phyloP scores from a whole-genome alignment of 2,329 filamentous ascomycete genomes.

The Stagonosporopsis vannaccii region DNA sequence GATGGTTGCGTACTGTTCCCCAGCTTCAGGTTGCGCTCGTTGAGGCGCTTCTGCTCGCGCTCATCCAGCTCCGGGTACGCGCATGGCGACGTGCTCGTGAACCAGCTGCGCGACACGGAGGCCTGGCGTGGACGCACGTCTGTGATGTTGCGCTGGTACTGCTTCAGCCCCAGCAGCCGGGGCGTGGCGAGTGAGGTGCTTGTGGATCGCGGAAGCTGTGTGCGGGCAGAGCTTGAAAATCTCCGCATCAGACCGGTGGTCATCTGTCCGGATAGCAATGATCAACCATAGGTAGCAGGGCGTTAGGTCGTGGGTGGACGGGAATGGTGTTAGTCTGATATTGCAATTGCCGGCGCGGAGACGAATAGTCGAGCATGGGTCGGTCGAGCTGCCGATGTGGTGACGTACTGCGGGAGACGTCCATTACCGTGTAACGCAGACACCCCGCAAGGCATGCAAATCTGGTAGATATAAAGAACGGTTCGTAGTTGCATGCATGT shows the following conservation, averaged over 20 bases:
- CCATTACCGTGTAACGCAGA: constrained; percentile 3
- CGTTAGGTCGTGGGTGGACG: constrained; percentile 15
- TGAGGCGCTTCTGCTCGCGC: constrained; percentile 58
- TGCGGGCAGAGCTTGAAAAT: constrained; percentile 53
- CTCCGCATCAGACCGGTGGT: constrained; percentile 57
- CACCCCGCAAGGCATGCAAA: constrained; percentile 7
- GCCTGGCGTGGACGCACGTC: constrained; percentile 42
- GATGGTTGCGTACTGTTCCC: constrained; percentile 61
- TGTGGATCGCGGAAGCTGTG: constrained; percentile 33
- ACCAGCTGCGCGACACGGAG: constrained; percentile 52
- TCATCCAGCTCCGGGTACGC: constrained; percentile 32
- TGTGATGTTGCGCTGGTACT: constrained; percentile 44
- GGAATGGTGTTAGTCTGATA: constrained; percentile 12
- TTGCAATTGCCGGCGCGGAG: constrained; percentile 15
- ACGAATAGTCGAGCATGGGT: constrained; percentile 16
- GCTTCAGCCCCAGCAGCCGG: constrained; percentile 41
- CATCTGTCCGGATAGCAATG: constrained; percentile 44
- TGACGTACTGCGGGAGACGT: constrained; percentile 26
- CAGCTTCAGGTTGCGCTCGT: constrained; percentile 67
- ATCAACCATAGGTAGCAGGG: constrained; percentile 40
- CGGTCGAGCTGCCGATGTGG: constrained; percentile 20
- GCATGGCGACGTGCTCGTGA: constrained; percentile 51
- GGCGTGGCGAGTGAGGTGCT: constrained; percentile 34
- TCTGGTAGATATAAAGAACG: constrained; percentile 7
- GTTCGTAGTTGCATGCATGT: not conserved